Evolutionary conservation across 1,284 basidiomycete species (phyloP).

Genomic region (Microbotryomycetes sp.): DNA sequence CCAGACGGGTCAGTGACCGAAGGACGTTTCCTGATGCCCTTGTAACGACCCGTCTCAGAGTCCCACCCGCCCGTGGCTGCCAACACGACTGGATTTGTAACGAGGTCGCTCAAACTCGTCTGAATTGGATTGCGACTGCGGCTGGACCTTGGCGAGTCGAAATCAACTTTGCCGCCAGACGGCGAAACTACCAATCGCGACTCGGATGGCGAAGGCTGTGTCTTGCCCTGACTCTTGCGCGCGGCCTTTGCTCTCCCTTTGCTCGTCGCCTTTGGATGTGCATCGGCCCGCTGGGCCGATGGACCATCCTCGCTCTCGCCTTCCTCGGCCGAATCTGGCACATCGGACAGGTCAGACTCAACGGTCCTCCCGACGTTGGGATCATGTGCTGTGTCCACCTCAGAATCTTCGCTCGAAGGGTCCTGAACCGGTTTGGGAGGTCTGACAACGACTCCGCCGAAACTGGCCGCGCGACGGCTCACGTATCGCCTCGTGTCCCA

Average conservation of each 20-base stretch:
- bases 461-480: not conserved
- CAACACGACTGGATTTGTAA: constrained; percentile 3
- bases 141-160: constrained; percentile 4
- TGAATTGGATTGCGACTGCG: constrained; percentile 11
- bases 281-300: no score
- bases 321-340: not conserved
- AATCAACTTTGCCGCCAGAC: not conserved
- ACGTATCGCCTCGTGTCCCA: not conserved
- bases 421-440: not conserved
- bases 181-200: not conserved
- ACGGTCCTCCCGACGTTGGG: no score
- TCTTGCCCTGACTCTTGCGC: not conserved
- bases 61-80: constrained; percentile 16
- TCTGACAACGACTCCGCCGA: not conserved
- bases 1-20: not conserved
- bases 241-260: not conserved
- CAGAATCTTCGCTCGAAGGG: not conserved
- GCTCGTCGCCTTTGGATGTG: no score
- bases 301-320: no score
- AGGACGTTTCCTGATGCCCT: not conserved
- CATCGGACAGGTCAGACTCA: not conserved
- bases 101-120: constrained; percentile 2
- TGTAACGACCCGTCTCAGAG: constrained; percentile 2
- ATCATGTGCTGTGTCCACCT: not conserved
- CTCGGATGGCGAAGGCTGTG: not conserved